These are phyloP conservation scores for Chiua sp. DNA, from an alignment of 1,284 basidiomycete species.

Conservation along the genomic window DNA sequence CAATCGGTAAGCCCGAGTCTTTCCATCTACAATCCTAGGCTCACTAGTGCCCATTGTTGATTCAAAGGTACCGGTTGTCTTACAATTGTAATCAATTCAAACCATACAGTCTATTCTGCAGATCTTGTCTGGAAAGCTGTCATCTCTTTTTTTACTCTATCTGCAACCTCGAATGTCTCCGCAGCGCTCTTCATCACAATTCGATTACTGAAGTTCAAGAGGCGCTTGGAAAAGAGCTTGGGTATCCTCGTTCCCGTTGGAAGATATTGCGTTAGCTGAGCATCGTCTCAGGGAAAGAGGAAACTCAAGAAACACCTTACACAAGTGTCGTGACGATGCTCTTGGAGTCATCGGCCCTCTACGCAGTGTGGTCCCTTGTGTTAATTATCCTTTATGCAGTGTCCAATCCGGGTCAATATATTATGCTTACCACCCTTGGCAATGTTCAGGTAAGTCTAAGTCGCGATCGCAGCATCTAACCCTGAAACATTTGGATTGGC, in stretches of 20 bases:
- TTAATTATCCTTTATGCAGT: neutral
- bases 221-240: neutral
- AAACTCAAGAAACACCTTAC: neutral
- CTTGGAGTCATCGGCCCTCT: slow-evolving; percentile 1
- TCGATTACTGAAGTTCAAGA: slow-evolving; percentile 1
- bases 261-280: neutral
- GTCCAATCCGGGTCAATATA: neutral
- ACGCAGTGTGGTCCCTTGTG: neutral
- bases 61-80: neutral
- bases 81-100: neutral
- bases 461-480: too few species aligned
- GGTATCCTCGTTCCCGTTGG: neutral
- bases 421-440: neutral
- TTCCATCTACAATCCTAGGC: neutral
- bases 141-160: neutral
- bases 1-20: neutral
- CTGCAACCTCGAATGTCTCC: slow-evolving; percentile 1
- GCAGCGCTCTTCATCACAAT: neutral
- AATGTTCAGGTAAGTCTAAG: neutral
- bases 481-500: neutral
- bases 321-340: slow-evolving; percentile 5
- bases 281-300: neutral
- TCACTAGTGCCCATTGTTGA: too few species aligned
- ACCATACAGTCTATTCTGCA: slow-evolving; percentile 3
- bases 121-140: neutral